Conservation (phyloP, 371 early-diverging fungal species). For the Actinomortierella wolfii region DNA sequence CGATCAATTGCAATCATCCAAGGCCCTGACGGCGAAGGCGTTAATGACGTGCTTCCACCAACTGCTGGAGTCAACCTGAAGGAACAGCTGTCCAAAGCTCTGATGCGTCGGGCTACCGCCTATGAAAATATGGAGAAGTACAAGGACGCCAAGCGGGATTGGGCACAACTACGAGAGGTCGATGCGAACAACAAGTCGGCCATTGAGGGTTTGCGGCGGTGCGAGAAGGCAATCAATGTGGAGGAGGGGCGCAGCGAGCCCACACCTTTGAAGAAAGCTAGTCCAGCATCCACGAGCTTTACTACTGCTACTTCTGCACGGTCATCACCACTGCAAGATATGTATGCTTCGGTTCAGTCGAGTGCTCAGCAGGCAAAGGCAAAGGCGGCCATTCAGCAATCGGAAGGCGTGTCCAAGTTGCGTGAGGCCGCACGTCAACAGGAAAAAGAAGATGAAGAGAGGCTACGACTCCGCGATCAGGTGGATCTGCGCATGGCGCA, state of each 20-base stretch:
- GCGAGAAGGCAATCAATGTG: conserved; percentile 57
- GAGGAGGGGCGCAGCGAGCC: conserved; percentile 6
- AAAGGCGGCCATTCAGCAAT: conserved; percentile 48
- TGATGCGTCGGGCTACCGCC: conserved; percentile 80
- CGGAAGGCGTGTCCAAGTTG: conserved; percentile 69
- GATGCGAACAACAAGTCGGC: conserved; percentile 55
- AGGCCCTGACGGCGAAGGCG: conserved; percentile 41
- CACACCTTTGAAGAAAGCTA: background rate
- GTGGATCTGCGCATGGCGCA: conserved; percentile 69
- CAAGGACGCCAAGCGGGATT: conserved; percentile 72
- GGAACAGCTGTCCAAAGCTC: conserved; percentile 71
- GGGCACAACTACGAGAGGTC: conserved; percentile 57
- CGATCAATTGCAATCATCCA: conserved; percentile 51
- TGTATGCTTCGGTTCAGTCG: conserved; percentile 20
- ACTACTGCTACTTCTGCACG: conserved; percentile 1
- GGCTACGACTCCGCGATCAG: conserved; percentile 74
- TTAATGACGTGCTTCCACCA: conserved; percentile 35
- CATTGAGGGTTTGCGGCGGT: conserved; percentile 65
- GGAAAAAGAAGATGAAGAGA: conserved; percentile 81
- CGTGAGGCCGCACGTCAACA: conserved; percentile 71
- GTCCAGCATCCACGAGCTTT: conserved; percentile 5
- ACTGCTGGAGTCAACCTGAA: conserved; percentile 54
- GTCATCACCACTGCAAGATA: conserved; percentile 36
- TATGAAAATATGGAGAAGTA: conserved; percentile 83
- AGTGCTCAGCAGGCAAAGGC: conserved; percentile 29